Percentiles rank a stretch among this genome's conserved stretches.
Evolutionary conservation across 192 early-diverging fungal species (phyloP).

Genomic region (Neocallimastix lanati): DNA sequence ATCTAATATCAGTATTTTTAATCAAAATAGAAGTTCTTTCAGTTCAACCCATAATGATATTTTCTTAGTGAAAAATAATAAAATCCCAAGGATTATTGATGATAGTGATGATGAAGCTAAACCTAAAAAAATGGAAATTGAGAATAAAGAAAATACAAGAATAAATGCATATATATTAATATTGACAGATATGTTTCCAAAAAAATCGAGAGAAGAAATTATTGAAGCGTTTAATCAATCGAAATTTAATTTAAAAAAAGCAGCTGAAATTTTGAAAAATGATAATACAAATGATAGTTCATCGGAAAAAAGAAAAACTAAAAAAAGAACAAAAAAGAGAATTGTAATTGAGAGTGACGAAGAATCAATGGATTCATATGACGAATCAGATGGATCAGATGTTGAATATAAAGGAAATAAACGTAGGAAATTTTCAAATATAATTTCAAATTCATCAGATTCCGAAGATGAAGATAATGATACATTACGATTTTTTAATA

Average conservation of each 20-base stretch:
- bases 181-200: background rate
- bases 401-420: background rate
- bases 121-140: background rate
- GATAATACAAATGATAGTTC: background rate
- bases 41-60: background rate
- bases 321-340: background rate
- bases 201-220: background rate
- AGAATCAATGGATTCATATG: background rate
- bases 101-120: background rate
- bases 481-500: constrained; percentile 16
- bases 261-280: background rate
- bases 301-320: background rate
- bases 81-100: background rate
- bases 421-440: background rate
- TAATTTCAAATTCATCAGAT: background rate
- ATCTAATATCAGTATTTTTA: background rate
- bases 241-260: background rate
- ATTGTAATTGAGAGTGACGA: background rate
- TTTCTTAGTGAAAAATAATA: background rate
- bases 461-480: constrained; percentile 1
- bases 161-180: background rate
- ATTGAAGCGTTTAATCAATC: background rate
- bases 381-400: background rate
- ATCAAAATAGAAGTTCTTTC: too few relatives aligned
- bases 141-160: background rate